phyloP scores from a whole-genome alignment of 2,329 filamentous ascomycete species.

The Aspergillus novofumigatus region DNA sequence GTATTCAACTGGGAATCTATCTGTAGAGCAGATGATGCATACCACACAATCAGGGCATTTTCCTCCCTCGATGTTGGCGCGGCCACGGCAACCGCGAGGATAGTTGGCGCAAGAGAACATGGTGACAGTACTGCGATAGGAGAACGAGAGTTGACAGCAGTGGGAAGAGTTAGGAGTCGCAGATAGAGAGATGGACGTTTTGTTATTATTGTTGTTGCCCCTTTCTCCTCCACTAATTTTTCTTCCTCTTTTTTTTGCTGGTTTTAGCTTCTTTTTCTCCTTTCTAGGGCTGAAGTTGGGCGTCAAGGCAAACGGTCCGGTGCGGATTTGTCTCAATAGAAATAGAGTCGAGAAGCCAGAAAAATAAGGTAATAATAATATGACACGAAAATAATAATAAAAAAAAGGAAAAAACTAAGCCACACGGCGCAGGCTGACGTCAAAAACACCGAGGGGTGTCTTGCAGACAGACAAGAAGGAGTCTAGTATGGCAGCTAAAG shows the following conservation, averaged over 20 bases:
- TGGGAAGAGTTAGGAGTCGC: not conserved
- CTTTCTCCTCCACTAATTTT: conserved; percentile 2
- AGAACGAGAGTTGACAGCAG: not conserved
- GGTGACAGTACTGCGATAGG: conserved; percentile 1
- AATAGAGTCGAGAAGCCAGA: not conserved
- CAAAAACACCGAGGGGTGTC: not conserved
- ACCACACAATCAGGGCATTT: conserved; percentile 45
- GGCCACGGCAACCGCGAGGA: conserved; percentile 45
- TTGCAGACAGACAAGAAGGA: not conserved
- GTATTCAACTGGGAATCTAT: conserved; percentile 7
- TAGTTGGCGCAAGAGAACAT: conserved; percentile 49
- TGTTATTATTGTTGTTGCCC: conserved; percentile 9
- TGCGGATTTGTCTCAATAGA: not conserved
- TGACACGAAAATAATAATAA: too few species aligned
- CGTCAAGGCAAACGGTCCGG: not conserved
- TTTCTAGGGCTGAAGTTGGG: not conserved
- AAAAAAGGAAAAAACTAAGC: not conserved
- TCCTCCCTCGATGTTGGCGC: conserved; percentile 39
- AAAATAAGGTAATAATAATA: not conserved
- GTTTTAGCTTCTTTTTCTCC: not conserved
- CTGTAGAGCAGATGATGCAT: conserved; percentile 26
- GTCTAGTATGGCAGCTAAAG: not conserved
- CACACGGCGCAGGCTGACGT: not conserved
- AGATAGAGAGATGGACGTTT: not conserved
- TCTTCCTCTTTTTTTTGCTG: conserved; percentile 1